Evolutionary conservation across 768 basidiomycete species (phyloP), one percentile per base, ranked within the genome.

Genomic region (Hortiboletus flavorubellus): DNA sequence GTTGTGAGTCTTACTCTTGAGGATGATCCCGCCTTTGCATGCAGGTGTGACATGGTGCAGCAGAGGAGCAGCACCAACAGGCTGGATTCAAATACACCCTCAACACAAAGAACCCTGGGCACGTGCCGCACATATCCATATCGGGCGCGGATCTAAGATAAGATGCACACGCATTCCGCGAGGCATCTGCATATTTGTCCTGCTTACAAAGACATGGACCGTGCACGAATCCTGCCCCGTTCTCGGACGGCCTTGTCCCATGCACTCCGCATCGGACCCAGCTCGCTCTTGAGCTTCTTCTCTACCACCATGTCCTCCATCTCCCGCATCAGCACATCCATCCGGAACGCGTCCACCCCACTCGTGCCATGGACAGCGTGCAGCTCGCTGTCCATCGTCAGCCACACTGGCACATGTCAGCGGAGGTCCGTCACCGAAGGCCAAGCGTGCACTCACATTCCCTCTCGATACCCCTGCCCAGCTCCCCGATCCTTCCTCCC

Each of bases 291-390:
- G 39, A 91, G 69, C 61, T 79, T 81, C 33, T 74, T 73, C 70
- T 89, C 89, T 4, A 90, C 76, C 45, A 88, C 70, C 63, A 89
- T 75, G 39, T 82, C 75, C 67, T 85, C 80, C 77, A 91, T 85
- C 69, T 87, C 86, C 15, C 67, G 55, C 45, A 76, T 66, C 46
- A 89, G 68, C 46, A 68, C 44, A 11, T 71, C 73, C 49, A 84
- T 70, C 11, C 76, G 65, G 11, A 72, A 69, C 40, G 69, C 70
- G 12, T 71, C 61, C 34, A 51, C 58, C 35, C 39, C 78, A 14
- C 57, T 38, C 68, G 26, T 54, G 49, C 33, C 50, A 8, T 78
- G 72, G n/a, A 84, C 69, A 10, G 84, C 75, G 43, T 79, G 78
- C 26, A 87, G 62, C 58, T 85, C 76, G 0, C 76, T 77, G 50